phyloP scores from a whole-genome alignment of 495 filamentous ascomycete genomes.

The Penicillium antarcticum region DNA sequence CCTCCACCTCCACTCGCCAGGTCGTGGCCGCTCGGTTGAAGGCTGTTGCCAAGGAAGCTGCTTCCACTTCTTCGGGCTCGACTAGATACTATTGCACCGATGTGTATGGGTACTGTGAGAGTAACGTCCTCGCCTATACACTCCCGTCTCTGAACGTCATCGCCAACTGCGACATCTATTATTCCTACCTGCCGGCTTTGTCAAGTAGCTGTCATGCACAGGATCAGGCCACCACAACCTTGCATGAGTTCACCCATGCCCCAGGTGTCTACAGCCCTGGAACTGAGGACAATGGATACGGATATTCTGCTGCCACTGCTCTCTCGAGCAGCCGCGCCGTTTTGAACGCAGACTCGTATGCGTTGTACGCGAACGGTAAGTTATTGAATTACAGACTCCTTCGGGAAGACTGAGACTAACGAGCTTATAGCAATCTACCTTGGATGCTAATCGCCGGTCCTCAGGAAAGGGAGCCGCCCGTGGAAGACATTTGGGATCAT shows the following conservation, averaged over 20 bases:
- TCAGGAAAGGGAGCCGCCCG: not conserved
- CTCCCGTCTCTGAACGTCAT: slow-evolving; percentile 49
- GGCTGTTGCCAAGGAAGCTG: slow-evolving; percentile 50
- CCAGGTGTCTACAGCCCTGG: slow-evolving; percentile 52
- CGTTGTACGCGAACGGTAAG: slow-evolving; percentile 58
- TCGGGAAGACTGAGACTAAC: slow-evolving; percentile 1
- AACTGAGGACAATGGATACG: slow-evolving; percentile 57
- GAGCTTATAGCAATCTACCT: slow-evolving; percentile 21
- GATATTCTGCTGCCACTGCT: slow-evolving; percentile 46
- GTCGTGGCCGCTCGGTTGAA: slow-evolving; percentile 50
- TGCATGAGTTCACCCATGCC: slow-evolving; percentile 64
- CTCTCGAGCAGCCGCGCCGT: slow-evolving; percentile 46
- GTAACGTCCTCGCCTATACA: slow-evolving; percentile 56
- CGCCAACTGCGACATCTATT: slow-evolving; percentile 57
- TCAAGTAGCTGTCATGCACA: slow-evolving; percentile 50
- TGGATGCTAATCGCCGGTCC: slow-evolving; percentile 12
- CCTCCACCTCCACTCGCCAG: slow-evolving; percentile 34
- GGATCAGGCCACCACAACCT: slow-evolving; percentile 56
- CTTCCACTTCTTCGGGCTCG: slow-evolving; percentile 34
- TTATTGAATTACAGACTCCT: slow-evolving; percentile 1
- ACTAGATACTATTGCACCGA: slow-evolving; percentile 54
- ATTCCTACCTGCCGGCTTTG: slow-evolving; percentile 43
- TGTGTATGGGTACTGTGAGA: slow-evolving; percentile 43
- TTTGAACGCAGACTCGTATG: slow-evolving; percentile 60
- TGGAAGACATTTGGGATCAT: too few species aligned